These are phyloP conservation scores for Orobanche coerulescens DNA, from an alignment of 257 asterid species.

Conservation along the genomic window DNA sequence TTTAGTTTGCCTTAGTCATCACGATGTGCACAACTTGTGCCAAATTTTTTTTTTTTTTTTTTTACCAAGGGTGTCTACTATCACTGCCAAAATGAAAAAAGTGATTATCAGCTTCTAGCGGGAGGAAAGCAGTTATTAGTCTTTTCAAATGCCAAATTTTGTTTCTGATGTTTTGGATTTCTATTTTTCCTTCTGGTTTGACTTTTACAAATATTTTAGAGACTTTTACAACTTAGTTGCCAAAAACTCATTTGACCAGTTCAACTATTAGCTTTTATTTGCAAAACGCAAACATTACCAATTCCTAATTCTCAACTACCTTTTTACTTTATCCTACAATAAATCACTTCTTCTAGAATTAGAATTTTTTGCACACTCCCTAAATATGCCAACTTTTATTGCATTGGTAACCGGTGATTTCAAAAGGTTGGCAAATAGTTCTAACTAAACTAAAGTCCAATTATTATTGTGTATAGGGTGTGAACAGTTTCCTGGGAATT, in stretches of 20 bases:
- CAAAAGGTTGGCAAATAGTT: neutral
- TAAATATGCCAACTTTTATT: neutral
- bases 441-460: neutral
- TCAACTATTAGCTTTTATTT: neutral
- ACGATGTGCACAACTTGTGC: conserved; percentile 1
- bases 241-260: neutral
- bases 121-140: too few relatives aligned
- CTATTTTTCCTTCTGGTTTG: neutral
- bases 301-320: neutral
- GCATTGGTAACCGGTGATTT: conserved; percentile 8
- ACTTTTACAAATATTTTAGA: neutral
- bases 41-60: neutral
- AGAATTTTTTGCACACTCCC: neutral
- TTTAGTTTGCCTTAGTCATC: conserved; percentile 1
- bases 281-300: neutral
- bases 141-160: neutral
- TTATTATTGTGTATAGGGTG: neutral
- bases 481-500: conserved; percentile 6
- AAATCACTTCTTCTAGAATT: neutral
- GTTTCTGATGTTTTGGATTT: neutral
- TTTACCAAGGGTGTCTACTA: too few relatives aligned
- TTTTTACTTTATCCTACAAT: neutral
- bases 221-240: neutral
- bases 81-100: too few relatives aligned
- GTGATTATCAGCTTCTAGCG: too few relatives aligned